Conservation (phyloP, 768 basidiomycete species). For the Cyclocybe cylindracea region DNA sequence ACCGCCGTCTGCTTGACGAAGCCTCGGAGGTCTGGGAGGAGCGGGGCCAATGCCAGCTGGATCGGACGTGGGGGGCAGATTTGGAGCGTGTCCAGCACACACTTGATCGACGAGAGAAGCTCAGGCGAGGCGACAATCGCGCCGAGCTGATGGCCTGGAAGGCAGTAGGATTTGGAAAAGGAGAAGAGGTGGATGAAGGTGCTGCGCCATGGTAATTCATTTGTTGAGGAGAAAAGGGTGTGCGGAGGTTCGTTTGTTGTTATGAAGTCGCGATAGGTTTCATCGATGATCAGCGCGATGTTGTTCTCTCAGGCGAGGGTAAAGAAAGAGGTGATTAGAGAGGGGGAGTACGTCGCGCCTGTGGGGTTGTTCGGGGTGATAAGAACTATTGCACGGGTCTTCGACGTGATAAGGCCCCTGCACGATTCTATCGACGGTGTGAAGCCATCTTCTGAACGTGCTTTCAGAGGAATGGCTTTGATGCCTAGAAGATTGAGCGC, state of each 20-base stretch:
- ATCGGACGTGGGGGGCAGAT: conserved; percentile 76
- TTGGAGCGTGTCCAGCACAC: conserved; percentile 75
- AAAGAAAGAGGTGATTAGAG: conserved; percentile 59
- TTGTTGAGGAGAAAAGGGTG: conserved; percentile 47
- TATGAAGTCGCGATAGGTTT: conserved; percentile 87
- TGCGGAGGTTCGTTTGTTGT: conserved; percentile 53
- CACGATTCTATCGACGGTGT: conserved; percentile 57
- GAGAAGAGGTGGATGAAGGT: conserved; percentile 73
- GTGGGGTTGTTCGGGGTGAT: conserved; percentile 85
- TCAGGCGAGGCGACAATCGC: conserved; percentile 61
- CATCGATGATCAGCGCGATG: conserved; percentile 78
- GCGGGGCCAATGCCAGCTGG: conserved; percentile 63
- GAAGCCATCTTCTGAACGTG: conserved; percentile 53
- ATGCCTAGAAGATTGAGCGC: conserved; percentile 63
- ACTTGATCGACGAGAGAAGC: conserved; percentile 48
- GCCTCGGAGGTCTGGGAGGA: conserved; percentile 52
- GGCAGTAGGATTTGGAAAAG: conserved; percentile 77
- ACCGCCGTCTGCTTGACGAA: conserved; percentile 54
- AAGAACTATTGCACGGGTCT: conserved; percentile 70
- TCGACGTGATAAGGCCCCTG: conserved; percentile 50
- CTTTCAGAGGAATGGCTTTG: conserved; percentile 54
- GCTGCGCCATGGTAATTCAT: conserved; percentile 53
- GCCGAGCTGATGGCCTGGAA: conserved; percentile 85
- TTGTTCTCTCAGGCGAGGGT: conserved; percentile 52
- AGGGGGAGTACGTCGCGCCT: conserved; percentile 65